Base-by-base conservation (phyloP, 2,329 filamentous ascomycete genomes). In the Lachnellula subtilissima region DNA sequence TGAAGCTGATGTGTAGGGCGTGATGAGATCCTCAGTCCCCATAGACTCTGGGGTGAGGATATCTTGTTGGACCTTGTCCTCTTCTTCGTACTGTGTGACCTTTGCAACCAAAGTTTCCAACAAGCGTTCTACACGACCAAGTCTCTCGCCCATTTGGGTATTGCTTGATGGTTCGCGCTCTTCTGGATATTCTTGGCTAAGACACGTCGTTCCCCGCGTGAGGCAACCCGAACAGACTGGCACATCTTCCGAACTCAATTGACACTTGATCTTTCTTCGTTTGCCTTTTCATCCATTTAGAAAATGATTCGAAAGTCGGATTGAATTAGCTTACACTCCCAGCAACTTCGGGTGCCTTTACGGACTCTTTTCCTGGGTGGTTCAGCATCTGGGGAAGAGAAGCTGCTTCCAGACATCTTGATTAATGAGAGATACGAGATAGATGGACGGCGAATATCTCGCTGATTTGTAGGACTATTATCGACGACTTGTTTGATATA, bases 331-430 rank as follows among this genome's bases (percentile, higher is more conserved):
- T 80, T 80, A 72, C 81, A 84, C 61, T 82, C 79, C 79, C 80
- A 83, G 65, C 81, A 83, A 54, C 78, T 82, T 28, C 69, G 72
- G 0, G 81, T 83, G n/a, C 81, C 81, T 52, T 81, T 83, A 11
- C 68, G 55, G 6, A 69, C 57, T 48, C 66, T 61, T 48, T 70
- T 69, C 47, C 63, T 61, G 19, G 62, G 65, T 19, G 61, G 63
- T 22, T 67, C 67, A 11, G 56, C 65, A 42, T 19, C 40, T 48
- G 52, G n/a, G 32, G 52, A 36, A 28, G 40, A 22, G 35, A 28
- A 46, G 42, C 50, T 39, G 8, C 28, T 28, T 28, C 28, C 28
- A 14, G 42, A 37, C 50, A 53, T 53, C 22, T 28, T 52, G 36
- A 48, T 7, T 1, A 7, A 28, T 28, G 7, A 1, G 25, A 28